Evolutionary conservation across 2,329 filamentous ascomycete species (phyloP), one percentile per base, ranked within the genome.

Genomic region (Botrytis galanthina): DNA sequence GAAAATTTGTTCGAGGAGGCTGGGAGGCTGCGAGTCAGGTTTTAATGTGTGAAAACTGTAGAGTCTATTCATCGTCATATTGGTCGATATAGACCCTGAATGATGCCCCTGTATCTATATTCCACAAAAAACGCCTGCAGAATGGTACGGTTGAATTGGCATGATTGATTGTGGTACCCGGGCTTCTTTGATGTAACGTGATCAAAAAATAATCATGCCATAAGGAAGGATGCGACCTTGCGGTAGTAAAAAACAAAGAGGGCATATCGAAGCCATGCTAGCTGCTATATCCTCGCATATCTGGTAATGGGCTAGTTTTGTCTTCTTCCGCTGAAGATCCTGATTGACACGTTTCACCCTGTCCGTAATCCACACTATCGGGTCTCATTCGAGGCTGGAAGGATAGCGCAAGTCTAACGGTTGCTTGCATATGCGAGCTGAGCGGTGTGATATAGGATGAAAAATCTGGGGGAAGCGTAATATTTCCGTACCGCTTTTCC

Each of bases 321-420:
- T 69, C 63, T 70, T 63, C 73, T 44, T 71, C 66, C 70, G 74
- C 75, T 76, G 73, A 69, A 74, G 75, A 75, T 77, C 75, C 61
- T 72, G 74, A 75, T 74, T 73, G 72, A 68, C 72, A 73, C 70
- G 76, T 77, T 78, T 77, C 75, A 77, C 60, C 62, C 51, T 75
- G 57, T 72, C 68, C 74, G 66, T 42, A 72, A 72, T 54, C 75
- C 75, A 74, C 74, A 72, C 69, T 69, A 70, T 68, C 73, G 77
- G 76, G 73, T 77, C 74, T 75, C 62, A 67, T 48, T 73, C 66
- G 44, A 73, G 44, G 44, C 32, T 44, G 57, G 48, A 51, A 60
- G 66, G 57, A 57, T 57, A 71, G n/a, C 57, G 37, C 29, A 67
- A 42, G 61, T 64, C 37, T 54, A 67, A 42, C 60, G 60, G 70